phyloP scores from a whole-genome alignment of 345 rosid species.

The Capsella bursapastoris region DNA sequence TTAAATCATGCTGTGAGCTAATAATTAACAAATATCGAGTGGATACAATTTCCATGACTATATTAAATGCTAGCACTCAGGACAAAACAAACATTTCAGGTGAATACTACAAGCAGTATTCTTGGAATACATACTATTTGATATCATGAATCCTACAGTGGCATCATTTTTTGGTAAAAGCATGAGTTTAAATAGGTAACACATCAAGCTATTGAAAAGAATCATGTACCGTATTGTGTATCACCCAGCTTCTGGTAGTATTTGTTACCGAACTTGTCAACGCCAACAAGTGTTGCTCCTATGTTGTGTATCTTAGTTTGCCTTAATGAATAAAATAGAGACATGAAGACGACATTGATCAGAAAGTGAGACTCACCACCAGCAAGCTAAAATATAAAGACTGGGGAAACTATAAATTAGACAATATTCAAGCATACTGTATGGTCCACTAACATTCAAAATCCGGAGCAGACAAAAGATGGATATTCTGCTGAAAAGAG shows the following conservation, averaged over 20 bases:
- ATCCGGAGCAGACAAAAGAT: neutral
- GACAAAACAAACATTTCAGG: neutral
- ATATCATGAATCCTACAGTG: conserved; percentile 10
- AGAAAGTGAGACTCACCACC: conserved; percentile 25
- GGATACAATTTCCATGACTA: neutral
- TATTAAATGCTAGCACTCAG: conserved; percentile 7
- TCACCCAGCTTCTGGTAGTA: conserved; percentile 80
- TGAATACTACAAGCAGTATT: neutral
- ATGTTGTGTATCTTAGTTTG: conserved; percentile 93
- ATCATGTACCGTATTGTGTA: conserved; percentile 66
- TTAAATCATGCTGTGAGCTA: neutral
- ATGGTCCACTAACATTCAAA: neutral
- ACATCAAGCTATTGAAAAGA: conserved; percentile 17
- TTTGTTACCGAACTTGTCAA: conserved; percentile 92
- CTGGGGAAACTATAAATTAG: neutral
- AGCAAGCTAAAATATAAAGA: neutral
- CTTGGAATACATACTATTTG: neutral
- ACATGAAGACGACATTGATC: conserved; percentile 7
- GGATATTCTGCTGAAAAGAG: neutral
- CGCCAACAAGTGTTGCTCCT: conserved; percentile 84
- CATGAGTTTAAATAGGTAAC: neutral
- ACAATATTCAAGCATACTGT: neutral
- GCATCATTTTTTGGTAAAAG: conserved; percentile 1
- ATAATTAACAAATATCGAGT: neutral
- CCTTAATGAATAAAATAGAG: conserved; percentile 49